These are phyloP conservation scores for Pseudocercospora crystallina DNA, from an alignment of 2,329 filamentous ascomycete species.

Conservation along the genomic window DNA sequence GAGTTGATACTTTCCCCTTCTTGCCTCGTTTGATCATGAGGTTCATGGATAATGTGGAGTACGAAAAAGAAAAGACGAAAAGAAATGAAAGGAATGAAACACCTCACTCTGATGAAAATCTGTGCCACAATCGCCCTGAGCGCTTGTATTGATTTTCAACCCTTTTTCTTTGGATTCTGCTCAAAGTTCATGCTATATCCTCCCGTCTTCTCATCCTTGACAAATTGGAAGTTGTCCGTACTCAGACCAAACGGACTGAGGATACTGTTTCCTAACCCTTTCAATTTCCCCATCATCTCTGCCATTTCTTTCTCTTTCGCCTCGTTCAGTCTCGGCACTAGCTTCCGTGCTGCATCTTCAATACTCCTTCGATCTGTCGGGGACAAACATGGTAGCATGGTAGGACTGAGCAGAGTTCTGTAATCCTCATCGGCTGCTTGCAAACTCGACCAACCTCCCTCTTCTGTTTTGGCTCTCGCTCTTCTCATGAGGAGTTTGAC, in stretches of 20 bases:
- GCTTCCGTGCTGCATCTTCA: slow-evolving; percentile 60
- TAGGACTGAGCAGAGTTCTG: slow-evolving; percentile 53
- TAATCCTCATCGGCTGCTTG: slow-evolving; percentile 81
- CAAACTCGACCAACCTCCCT: slow-evolving; percentile 76
- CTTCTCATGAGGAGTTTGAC: slow-evolving; percentile 80
- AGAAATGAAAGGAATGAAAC: no score
- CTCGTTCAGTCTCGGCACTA: slow-evolving; percentile 69
- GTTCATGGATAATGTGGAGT: no score
- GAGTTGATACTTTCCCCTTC: no score
- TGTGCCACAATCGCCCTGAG: no score
- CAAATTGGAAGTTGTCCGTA: slow-evolving; percentile 92
- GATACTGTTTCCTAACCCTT: slow-evolving; percentile 86
- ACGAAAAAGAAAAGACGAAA: no score
- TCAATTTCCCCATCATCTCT: slow-evolving; percentile 98
- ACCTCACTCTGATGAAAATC: no score
- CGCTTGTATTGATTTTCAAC: no score
- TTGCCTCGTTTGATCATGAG: no score
- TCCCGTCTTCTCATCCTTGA: slow-evolving; percentile 83
- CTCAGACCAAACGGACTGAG: slow-evolving; percentile 90
- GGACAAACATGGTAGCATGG: slow-evolving; percentile 60
- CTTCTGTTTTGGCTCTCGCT: slow-evolving; percentile 68
- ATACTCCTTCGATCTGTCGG: slow-evolving; percentile 68
- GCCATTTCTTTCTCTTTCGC: slow-evolving; percentile 85
- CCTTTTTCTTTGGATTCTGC: slow-evolving; percentile 38
- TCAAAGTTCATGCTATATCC: slow-evolving; percentile 93